Evolutionary conservation across 2,329 filamentous ascomycete species (phyloP).

Genomic region (Pestalotiopsis sp.): DNA sequence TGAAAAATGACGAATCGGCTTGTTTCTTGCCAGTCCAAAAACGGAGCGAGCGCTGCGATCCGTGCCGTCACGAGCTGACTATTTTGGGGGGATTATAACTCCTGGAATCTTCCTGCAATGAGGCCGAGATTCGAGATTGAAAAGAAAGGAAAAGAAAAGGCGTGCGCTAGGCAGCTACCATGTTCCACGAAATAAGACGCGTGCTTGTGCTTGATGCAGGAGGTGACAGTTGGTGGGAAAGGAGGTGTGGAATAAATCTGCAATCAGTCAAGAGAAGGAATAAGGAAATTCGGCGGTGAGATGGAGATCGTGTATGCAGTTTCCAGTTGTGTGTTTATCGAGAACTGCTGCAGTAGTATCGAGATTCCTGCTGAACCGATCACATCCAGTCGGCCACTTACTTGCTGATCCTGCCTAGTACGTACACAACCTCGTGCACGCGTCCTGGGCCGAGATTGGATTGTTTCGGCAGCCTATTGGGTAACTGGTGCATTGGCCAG

Average conservation of each 20-base stretch:
- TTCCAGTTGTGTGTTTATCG: not conserved
- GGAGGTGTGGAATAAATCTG: not conserved
- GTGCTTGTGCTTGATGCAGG: not conserved
- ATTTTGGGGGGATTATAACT: not conserved
- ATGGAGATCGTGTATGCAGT: not conserved
- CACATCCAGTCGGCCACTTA: not conserved
- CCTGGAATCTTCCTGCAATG: not conserved
- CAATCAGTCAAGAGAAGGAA: not conserved
- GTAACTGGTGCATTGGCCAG: not conserved
- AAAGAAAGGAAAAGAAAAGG: too few species aligned
- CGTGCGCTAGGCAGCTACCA: not conserved
- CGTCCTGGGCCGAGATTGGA: not conserved
- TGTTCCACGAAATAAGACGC: not conserved
- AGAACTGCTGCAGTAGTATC: not conserved
- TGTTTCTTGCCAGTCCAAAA: not conserved
- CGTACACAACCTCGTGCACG: not conserved
- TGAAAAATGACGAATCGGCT: constrained; percentile 7
- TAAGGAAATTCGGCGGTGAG: not conserved
- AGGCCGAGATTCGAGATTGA: too few species aligned
- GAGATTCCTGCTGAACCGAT: not conserved
- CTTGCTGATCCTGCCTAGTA: not conserved
- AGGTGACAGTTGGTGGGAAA: not conserved
- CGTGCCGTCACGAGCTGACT: not conserved
- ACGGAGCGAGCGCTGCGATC: not conserved
- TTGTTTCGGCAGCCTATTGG: not conserved